Evolutionary conservation across 257 asterid genomes (phyloP), one percentile per base, ranked within the genome.

Genomic region (Scutellaria minor): DNA sequence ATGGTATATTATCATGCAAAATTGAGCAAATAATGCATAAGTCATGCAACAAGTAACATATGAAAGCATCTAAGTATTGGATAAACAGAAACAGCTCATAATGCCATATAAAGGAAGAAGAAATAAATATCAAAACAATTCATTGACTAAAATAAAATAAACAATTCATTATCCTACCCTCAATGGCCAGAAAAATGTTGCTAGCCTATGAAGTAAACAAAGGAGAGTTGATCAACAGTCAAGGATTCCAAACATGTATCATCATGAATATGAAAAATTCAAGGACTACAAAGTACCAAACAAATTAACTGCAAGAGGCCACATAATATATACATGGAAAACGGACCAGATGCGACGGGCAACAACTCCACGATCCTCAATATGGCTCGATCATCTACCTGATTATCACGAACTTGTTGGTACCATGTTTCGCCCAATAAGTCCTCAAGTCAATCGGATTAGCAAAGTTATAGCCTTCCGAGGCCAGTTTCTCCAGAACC

Each of bases 361-460:
- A 71, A 69, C 68, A 57, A 64, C 73, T 24, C 27, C 27, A 24
- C 2, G 75, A 12, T 12, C 70, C 73, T 79, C 44, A 18, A 18
- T 18, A 18, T 18, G 18, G 18, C 18, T 18, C 18, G 18, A 18
- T 18, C 18, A 71, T 71, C 90, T 93, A 93, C 80, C 98, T 85
- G 86, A 93, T 93, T 53, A 91, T 88, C 78, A 93, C 98, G 65
- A 93, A 93, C 85, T 93, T 93, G 87, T 93, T 93, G 65, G 98
- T 93, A 24, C 98, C 98, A 59, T 93, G 98, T 75, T 93, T 93
- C 6, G 98, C 98, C 98, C 98, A 93, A 78, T 91, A 90, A 78
- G 90, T 82, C 92, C 84, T 91, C 78, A 93, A 84, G 77, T 93
- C 97, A 56, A 93, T 93, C 2, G 98, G 92, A 83, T 85, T 86